Conservation (phyloP, 345 rosid species). For the Psidium guajava region DNA sequence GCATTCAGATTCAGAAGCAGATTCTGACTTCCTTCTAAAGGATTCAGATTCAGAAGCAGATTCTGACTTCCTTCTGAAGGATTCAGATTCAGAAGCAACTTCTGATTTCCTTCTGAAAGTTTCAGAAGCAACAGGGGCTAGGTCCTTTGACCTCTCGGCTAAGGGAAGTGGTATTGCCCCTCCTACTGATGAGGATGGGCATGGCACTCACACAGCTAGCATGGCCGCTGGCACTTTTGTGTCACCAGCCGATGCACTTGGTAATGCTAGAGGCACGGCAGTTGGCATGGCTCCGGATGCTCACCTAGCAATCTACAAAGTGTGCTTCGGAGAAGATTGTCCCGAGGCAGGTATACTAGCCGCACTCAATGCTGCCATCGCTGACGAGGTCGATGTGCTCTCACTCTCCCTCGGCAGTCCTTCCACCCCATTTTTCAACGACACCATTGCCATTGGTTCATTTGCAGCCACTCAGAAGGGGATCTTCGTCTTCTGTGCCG, state of each 20-base stretch:
- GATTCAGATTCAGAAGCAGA: no score
- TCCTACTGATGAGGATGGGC: constrained; percentile 44
- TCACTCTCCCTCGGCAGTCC: constrained; percentile 32
- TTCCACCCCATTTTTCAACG: constrained; percentile 27
- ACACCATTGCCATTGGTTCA: constrained; percentile 41
- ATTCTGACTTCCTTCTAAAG: no score
- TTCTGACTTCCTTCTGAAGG: no score
- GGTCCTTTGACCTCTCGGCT: constrained; percentile 21
- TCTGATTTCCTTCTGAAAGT: no score
- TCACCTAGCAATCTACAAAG: constrained; percentile 48
- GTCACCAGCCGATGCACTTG: constrained; percentile 17
- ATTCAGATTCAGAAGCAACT: no score
- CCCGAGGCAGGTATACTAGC: constrained; percentile 35
- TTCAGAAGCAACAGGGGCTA: no score
- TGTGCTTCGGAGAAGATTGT: constrained; percentile 34
- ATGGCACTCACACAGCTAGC: constrained; percentile 49
- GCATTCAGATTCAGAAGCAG: no score
- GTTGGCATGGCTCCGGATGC: constrained; percentile 53
- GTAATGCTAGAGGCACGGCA: constrained; percentile 41
- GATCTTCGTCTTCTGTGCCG: constrained; percentile 41
- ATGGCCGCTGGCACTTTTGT: constrained; percentile 45
- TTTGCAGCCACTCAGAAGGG: constrained; percentile 49
- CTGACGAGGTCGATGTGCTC: constrained; percentile 42
- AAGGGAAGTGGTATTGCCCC: constrained; percentile 1
- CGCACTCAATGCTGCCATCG: constrained; percentile 38